These are phyloP conservation scores for Saccharomycopsis guyanensis DNA, from an alignment of 805 yeast genomes.

Conservation along the genomic window DNA sequence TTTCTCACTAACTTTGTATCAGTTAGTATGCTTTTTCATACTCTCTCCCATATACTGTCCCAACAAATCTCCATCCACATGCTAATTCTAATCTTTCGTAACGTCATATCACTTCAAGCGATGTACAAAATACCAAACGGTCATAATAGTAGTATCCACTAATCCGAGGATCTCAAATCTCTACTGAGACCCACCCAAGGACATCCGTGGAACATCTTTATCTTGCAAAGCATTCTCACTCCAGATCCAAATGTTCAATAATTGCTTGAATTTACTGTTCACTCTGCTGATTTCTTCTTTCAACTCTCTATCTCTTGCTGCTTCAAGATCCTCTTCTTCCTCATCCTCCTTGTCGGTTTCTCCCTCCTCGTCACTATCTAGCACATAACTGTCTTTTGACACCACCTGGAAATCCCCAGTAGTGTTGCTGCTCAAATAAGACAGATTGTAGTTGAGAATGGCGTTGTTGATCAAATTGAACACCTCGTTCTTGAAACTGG, in stretches of 20 bases:
- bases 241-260: slow-evolving; percentile 21
- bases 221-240: slow-evolving; percentile 14
- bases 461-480: slow-evolving; percentile 20
- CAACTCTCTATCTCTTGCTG: slow-evolving; percentile 15
- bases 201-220: slow-evolving; percentile 4
- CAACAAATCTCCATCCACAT: too few species aligned
- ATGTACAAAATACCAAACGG: too few species aligned
- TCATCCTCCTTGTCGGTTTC: slow-evolving; percentile 18
- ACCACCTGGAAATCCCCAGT: background rate
- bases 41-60: too few species aligned
- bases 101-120: too few species aligned
- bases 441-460: slow-evolving; percentile 18
- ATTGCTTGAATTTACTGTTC: slow-evolving; percentile 19
- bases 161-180: too few species aligned
- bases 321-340: slow-evolving; percentile 20
- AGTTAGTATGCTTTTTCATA: too few species aligned
- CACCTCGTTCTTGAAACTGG: slow-evolving; percentile 36
- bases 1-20: too few species aligned
- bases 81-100: too few species aligned
- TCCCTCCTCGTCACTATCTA: slow-evolving; percentile 20
- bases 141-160: too few species aligned
- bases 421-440: slow-evolving; percentile 15
- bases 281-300: slow-evolving; percentile 1
- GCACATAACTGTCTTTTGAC: background rate
- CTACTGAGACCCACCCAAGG: too few species aligned